These are phyloP conservation scores for Clathrus columnatus DNA, from an alignment of 768 basidiomycete genomes.

Conservation along the genomic window DNA sequence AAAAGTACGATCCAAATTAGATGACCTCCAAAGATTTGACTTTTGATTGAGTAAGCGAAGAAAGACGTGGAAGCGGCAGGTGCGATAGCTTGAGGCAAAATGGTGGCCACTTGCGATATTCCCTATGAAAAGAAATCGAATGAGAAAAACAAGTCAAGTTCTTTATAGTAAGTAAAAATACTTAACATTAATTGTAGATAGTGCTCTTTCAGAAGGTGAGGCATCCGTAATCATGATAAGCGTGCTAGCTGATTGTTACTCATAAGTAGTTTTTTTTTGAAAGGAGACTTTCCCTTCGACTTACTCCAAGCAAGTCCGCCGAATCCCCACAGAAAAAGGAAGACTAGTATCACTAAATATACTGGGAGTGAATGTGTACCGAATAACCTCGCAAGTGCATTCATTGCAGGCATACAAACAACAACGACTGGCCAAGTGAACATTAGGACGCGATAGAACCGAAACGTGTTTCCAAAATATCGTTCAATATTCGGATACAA, in stretches of 20 bases:
- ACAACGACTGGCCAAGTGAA: not conserved
- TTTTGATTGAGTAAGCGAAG: too few species aligned
- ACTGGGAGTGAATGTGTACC: too few species aligned
- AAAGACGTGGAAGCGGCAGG: slow-evolving; percentile 13
- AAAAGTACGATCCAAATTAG: slow-evolving; percentile 13
- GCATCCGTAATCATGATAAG: not conserved
- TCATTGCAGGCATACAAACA: not conserved
- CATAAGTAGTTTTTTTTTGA: not conserved
- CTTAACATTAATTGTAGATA: too few species aligned
- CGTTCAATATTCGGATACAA: not conserved
- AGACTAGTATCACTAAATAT: too few species aligned
- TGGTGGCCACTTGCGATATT: slow-evolving; percentile 13
- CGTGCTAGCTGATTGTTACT: not conserved
- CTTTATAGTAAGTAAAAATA: not conserved
- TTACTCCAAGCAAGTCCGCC: too few species aligned
- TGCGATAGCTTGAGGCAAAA: slow-evolving; percentile 12
- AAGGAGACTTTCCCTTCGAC: not conserved
- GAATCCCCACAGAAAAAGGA: too few species aligned
- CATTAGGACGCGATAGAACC: not conserved
- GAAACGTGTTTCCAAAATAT: not conserved
- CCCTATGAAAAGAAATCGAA: not conserved
- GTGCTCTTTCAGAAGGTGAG: too few species aligned
- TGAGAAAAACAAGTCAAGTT: not conserved
- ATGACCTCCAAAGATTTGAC: slow-evolving; percentile 10
- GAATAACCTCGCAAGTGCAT: not conserved